phyloP scores from a whole-genome alignment of 225 moss, liverwort and hornwort species.

The Pseudoscleropodium purum region DNA sequence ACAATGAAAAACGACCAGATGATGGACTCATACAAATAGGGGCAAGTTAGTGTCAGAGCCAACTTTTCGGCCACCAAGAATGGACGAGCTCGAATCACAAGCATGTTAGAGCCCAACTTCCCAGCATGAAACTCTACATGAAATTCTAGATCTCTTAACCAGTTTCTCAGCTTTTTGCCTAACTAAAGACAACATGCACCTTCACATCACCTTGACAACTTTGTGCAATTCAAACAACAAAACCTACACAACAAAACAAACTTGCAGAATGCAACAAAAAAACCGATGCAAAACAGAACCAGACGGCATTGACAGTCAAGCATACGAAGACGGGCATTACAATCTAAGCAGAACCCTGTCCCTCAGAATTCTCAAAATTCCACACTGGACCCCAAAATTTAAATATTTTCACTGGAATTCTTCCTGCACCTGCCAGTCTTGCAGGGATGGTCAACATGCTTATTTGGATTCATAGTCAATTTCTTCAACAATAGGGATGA shows the following conservation, averaged over 20 bases:
- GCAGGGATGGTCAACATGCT: neutral
- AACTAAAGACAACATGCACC: constrained; percentile 26
- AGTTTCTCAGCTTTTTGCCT: neutral
- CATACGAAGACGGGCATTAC: neutral
- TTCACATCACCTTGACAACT: constrained; percentile 14
- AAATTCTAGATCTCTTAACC: neutral
- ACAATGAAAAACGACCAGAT: neutral
- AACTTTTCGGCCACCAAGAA: neutral
- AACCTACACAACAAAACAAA: neutral
- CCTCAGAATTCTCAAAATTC: neutral
- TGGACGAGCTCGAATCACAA: neutral
- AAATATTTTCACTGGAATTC: neutral
- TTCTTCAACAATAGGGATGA: neutral
- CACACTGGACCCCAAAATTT: neutral
- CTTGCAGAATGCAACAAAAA: neutral
- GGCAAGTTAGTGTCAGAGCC: neutral
- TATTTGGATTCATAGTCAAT: neutral
- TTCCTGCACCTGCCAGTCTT: neutral
- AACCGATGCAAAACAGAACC: neutral
- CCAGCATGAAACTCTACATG: neutral
- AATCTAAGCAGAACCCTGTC: neutral
- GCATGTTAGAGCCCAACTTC: neutral
- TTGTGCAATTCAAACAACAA: constrained; percentile 26
- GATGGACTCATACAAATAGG: neutral
- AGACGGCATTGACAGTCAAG: neutral